Evolutionary conservation across 2,329 filamentous ascomycete genomes (phyloP), one percentile per base, ranked within the genome.

Genomic region (Ophiostoma pallidulum): DNA sequence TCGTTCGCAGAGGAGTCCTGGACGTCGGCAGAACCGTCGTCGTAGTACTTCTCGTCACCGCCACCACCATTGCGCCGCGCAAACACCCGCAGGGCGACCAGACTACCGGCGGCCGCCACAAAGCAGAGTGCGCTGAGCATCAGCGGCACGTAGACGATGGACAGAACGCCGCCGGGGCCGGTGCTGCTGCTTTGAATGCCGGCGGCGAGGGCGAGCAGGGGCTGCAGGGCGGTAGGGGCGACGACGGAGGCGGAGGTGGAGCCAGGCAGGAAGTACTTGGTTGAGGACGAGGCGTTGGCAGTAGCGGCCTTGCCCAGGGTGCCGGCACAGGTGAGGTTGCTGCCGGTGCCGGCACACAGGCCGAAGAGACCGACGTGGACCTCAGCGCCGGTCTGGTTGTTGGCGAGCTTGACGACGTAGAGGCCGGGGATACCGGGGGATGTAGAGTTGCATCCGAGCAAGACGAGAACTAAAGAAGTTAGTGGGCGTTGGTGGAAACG

Each of bases 391-490:
- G 51, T 54, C 12, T 31, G 16, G 35, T 51, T 53, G 51, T 56
- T 52, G 47, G 33, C 46, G 38, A 55, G 45, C 35, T 49, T 48
- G 47, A 54, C 45, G 16, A 57, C 43, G 39, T 43, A 56, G 41
- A 57, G 45, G 37, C 52, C 55, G 20, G 54, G 54, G 6, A 57
- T 29, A 26, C 55, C 54, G 28, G 55, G 55, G 5, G 55, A 57
- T 12, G 48, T 54, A n/a, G 54, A 56, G 26, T 46, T 51, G 48
- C 55, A 56, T 44, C 55, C 54, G 47, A 53, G 43, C 10, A 57
- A 50, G 3, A 50, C 37, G 39, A 57, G 53, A 22, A 56, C n/a
- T n/a, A n/a, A 28, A 13, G 4, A 9, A 4, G 26, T 41, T 31
- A 41, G n/a, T n/a, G n/a, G n/a, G n/a, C n/a, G n/a, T n/a, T n/a